phyloP scores from a whole-genome alignment of 192 early-diverging fungal genomes.

The Podila horticola region DNA sequence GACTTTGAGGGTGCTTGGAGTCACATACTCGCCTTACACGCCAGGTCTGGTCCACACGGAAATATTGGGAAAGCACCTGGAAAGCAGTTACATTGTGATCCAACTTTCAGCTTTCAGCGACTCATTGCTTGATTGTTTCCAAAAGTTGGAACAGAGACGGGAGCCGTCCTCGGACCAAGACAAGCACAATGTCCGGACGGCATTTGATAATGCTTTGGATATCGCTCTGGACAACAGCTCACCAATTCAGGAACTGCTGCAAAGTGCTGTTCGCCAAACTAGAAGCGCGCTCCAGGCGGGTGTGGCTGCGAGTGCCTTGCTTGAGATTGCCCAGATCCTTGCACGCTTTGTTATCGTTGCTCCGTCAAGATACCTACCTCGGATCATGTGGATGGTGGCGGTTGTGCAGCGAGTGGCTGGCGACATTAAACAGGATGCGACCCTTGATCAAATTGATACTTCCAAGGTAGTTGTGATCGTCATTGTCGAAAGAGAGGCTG shows the following conservation, averaged over 20 bases:
- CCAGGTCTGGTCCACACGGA: neutral
- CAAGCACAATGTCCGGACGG: neutral
- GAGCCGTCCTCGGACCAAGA: neutral
- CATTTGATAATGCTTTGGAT: neutral
- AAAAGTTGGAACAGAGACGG: neutral
- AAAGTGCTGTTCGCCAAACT: neutral
- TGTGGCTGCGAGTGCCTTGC: neutral
- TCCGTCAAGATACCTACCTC: neutral
- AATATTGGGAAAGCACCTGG: neutral
- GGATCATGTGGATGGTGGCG: conserved; percentile 1
- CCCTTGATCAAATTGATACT: neutral
- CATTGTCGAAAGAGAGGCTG: neutral
- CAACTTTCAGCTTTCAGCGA: neutral
- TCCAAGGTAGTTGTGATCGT: neutral
- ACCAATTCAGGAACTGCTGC: neutral
- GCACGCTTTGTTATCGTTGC: neutral
- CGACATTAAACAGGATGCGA: neutral
- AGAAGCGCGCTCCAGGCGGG: neutral
- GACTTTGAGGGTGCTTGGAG: neutral
- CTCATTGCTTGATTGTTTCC: neutral
- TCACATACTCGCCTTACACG: neutral
- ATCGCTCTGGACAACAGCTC: neutral
- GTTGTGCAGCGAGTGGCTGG: neutral
- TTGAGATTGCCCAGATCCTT: neutral
- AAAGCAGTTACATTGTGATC: neutral